Evolutionary conservation across 306 rosid species (phyloP).

Genomic region (Acacia acuminata): DNA sequence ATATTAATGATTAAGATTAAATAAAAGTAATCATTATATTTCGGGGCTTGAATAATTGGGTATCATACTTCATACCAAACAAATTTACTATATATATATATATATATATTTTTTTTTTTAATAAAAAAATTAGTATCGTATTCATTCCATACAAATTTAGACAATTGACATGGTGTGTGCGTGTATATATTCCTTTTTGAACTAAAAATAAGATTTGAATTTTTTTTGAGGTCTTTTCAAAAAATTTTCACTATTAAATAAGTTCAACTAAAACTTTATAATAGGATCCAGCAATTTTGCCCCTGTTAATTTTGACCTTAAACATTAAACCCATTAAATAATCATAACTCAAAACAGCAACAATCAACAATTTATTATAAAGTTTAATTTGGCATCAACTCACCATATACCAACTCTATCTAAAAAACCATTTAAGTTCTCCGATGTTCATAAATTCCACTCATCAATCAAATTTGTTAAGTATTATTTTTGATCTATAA

Average conservation of each 20-base stretch:
- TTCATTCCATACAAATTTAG: neutral
- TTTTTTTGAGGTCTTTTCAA: neutral
- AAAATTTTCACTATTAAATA: neutral
- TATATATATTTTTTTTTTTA: no score
- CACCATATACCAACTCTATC: neutral
- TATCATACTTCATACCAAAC: neutral
- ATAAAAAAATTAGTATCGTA: no score
- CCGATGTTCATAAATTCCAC: neutral
- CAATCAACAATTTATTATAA: neutral
- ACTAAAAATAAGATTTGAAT: no score
- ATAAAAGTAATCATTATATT: neutral
- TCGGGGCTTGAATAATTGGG: neutral
- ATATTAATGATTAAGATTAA: no score
- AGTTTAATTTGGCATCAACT: neutral
- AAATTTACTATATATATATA: no score
- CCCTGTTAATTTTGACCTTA: no score
- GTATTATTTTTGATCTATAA: no score
- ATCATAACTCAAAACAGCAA: neutral
- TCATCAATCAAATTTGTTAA: no score
- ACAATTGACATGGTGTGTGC: neutral
- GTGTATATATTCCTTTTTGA: no score
- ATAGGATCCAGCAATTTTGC: no score
- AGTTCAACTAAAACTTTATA: no score
- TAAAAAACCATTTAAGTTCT: neutral
- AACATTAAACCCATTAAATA: no score